phyloP scores from a whole-genome alignment of 805 yeast genomes.

The Myxozyma mucilagina region DNA sequence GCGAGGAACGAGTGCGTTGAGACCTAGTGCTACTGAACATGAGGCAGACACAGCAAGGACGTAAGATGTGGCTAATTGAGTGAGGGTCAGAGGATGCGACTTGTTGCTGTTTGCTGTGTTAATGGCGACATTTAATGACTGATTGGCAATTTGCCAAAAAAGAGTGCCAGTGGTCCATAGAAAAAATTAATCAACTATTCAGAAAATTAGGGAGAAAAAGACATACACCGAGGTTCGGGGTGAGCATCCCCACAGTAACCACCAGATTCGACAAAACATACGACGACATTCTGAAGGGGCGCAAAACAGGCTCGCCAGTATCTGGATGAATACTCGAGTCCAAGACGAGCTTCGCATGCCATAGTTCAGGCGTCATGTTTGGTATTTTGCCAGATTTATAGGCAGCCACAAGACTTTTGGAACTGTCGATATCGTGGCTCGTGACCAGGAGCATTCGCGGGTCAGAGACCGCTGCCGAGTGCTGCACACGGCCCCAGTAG shows the following conservation, averaged over 20 bases:
- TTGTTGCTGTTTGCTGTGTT: constrained; percentile 96
- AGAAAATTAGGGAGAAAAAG: neutral
- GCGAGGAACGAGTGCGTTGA: constrained; percentile 87
- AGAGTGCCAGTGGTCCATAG: constrained; percentile 70
- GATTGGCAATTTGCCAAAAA: constrained; percentile 98
- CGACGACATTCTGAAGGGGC: constrained; percentile 97
- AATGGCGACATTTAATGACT: constrained; percentile 93
- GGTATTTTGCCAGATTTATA: constrained; percentile 68
- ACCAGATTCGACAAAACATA: constrained; percentile 91
- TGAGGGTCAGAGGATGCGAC: constrained; percentile 81
- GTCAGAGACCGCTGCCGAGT: constrained; percentile 89
- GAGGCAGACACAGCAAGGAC: constrained; percentile 89
- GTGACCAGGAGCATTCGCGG: constrained; percentile 84
- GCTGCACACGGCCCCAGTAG: constrained; percentile 92
- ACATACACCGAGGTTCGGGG: constrained; percentile 74
- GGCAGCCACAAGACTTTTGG: constrained; percentile 66
- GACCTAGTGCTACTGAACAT: constrained; percentile 92
- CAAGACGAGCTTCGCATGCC: constrained; percentile 83
- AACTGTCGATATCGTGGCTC: constrained; percentile 57
- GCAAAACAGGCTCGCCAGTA: constrained; percentile 85
- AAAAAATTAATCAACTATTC: neutral
- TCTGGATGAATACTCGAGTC: constrained; percentile 97
- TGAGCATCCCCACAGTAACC: constrained; percentile 96
- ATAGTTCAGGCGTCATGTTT: constrained; percentile 73
- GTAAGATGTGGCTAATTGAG: constrained; percentile 77